Evolutionary conservation across 1,284 basidiomycete genomes (phyloP), one percentile per base, ranked within the genome.

Genomic region (Exsudoporus floridanus): DNA sequence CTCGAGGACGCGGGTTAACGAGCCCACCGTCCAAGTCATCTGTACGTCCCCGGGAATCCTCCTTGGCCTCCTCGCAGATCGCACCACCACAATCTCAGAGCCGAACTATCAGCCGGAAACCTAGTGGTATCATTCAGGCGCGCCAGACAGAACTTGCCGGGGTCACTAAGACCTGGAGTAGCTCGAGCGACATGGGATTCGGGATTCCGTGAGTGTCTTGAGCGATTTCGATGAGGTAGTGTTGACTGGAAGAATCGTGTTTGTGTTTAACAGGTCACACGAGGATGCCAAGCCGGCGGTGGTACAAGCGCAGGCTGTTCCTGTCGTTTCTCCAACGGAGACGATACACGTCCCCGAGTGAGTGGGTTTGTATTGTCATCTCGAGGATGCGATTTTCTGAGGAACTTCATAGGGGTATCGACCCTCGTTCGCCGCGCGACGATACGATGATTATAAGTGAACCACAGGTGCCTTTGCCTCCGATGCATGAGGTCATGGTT

Each of bases 401-500:
- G 1, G 13, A 36, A 36, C 5, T 7, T 30, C 28, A 7, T 25
- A 72, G 69, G 9, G 14, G 46, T 7, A 52, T 70, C 18, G 70
- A 72, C 23, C 70, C 70, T 48, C 70, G 70, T 30, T 71, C 70
- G 8, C 70, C 70, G 5, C 63, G 66, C 13, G 70, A 71, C 14
- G 70, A 73, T 4, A 19, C 48, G 21, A 48, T 69, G 51, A 7
- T 70, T 14, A 44, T 53, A 21, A 55, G 40, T 21, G 68, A 60
- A 35, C 65, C 71, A 2, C 51, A 61, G 12, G 64, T 73, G 46
- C 73, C 75, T 6, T 61, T 76, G 10, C 75, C 75, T 2, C 57
- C 70, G 5, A 61, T 69, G 60, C 57, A 68, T 21, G 74, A 75
- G 48, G 71, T 76, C 25, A 74, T 74, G 45, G 58, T 57, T 23